Base-by-base conservation (phyloP, 192 early-diverging fungal genomes). In the Dimargaris cristalligena region DNA sequence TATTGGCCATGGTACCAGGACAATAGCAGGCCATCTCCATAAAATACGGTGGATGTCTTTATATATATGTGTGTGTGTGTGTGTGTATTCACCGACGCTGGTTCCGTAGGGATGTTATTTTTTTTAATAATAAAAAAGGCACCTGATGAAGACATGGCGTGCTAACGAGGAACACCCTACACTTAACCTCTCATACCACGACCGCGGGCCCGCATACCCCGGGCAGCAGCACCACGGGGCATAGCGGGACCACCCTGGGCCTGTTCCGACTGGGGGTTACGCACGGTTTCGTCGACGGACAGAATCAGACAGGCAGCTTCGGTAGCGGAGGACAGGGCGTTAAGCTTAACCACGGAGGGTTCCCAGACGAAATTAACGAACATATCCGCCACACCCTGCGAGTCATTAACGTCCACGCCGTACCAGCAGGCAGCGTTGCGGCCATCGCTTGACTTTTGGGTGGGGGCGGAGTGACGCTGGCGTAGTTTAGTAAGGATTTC, bases 401-500 rank as follows among this genome's bases (percentile, higher is more conserved):
- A 71, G 49, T 85, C 79, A 18, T 74, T 68, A 55, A 96, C 90
- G 71, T 96, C 95, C 20, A 98, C 88, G 64, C 95, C 95, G 59
- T 73, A 83, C 95, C 95, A 98, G 51, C 60, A 80, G 62, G 74
- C 78, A n/a, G n/a, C n/a, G n/a, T n/a, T n/a, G n/a, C n/a, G n/a
- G n/a, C n/a, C n/a, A n/a, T n/a, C n/a, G 52, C 81, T 84, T 63
- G 68, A 63, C 23, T 68, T 67, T 23, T 71, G 65, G 61, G 71
- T 65, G 4, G 78, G 81, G 56, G 80, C 77, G 25, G 83, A 78
- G 63, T 99, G 95, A 71, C 88, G 86, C 71, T 90, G 89, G 66
- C 95, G 84, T 56, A 99, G 74, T 77, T 94, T 88, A 74, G 96
- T 97, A 59, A 99, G 76, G 60, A 99, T 89, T 71, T 96, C 93